Conservation (phyloP, 768 basidiomycete genomes). For the Boletus patriciae region DNA sequence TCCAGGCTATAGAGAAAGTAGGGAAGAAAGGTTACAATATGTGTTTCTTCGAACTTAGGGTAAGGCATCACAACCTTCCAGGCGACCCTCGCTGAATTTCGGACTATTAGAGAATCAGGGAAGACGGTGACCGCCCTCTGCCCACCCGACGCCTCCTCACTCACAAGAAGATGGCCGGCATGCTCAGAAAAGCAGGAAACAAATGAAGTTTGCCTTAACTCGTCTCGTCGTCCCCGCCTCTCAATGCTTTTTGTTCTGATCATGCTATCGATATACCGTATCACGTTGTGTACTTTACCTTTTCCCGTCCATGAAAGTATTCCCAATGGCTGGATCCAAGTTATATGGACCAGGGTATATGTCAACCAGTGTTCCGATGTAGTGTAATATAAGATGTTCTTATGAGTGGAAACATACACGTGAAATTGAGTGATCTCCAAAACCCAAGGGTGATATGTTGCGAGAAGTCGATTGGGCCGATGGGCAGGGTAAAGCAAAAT, state of each 20-base stretch:
- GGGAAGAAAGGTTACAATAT: slow-evolving; percentile 26
- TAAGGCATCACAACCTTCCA: slow-evolving; percentile 1
- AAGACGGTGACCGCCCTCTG: slow-evolving; percentile 17
- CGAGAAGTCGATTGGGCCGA: neutral
- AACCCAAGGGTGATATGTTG: slow-evolving; percentile 2
- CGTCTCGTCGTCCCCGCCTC: neutral
- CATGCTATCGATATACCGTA: slow-evolving; percentile 10
- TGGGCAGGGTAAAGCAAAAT: slow-evolving; percentile 5
- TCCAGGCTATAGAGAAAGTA: slow-evolving; percentile 12
- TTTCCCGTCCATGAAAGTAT: neutral
- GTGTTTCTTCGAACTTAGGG: slow-evolving; percentile 34
- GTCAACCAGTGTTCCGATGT: slow-evolving; percentile 13
- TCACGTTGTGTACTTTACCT: neutral
- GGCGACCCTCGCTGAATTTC: neutral
- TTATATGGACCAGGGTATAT: slow-evolving; percentile 16
- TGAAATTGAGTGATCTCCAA: slow-evolving; percentile 8
- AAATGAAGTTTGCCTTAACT: neutral
- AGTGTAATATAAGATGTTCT: slow-evolving; percentile 12
- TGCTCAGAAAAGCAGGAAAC: slow-evolving; percentile 4
- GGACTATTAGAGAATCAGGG: slow-evolving; percentile 23
- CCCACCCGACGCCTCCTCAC: slow-evolving; percentile 27
- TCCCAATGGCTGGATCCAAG: slow-evolving; percentile 1
- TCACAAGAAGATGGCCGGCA: neutral
- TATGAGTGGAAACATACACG: slow-evolving; percentile 6
- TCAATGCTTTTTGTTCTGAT: neutral